A percentile compares a stretch with the other conserved stretches of the same genome.
These are phyloP conservation scores for Aeschynomene evenia DNA, from an alignment of 306 rosid genomes.

Conservation along the genomic window DNA sequence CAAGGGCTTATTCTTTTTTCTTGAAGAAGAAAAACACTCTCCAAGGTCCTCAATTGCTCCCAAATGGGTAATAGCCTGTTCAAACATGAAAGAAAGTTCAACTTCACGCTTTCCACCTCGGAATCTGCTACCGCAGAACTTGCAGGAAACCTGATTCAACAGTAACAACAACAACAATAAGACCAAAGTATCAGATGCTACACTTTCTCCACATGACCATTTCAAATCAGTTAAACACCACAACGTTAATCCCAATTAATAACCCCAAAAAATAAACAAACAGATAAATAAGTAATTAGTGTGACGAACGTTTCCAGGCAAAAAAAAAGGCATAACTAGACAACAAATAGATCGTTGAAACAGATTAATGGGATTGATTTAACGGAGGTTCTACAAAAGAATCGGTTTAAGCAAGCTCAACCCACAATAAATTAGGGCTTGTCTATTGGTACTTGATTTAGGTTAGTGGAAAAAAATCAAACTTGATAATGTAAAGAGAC, in stretches of 20 bases:
- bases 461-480: background rate
- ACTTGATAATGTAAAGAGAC: background rate
- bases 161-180: background rate
- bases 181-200: background rate
- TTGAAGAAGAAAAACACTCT: conserved; percentile 38
- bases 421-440: background rate
- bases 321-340: background rate
- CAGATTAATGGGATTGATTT: background rate
- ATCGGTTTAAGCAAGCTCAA: background rate
- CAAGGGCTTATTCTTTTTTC: conserved; percentile 34
- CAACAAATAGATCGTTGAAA: background rate
- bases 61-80: conserved; percentile 33
- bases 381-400: no score
- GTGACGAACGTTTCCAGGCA: background rate
- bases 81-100: conserved; percentile 46
- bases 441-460: background rate
- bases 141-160: conserved; percentile 4
- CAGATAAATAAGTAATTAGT: background rate
- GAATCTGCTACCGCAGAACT: conserved; percentile 20
- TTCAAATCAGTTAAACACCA: no score
- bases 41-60: conserved; percentile 41
- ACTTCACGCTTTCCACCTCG: conserved; percentile 35
- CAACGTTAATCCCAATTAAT: background rate
- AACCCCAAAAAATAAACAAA: background rate
- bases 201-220: background rate